These are phyloP conservation scores for Physcomitrium patens DNA, from an alignment of 225 moss, liverwort and hornwort genomes.

Conservation along the genomic window DNA sequence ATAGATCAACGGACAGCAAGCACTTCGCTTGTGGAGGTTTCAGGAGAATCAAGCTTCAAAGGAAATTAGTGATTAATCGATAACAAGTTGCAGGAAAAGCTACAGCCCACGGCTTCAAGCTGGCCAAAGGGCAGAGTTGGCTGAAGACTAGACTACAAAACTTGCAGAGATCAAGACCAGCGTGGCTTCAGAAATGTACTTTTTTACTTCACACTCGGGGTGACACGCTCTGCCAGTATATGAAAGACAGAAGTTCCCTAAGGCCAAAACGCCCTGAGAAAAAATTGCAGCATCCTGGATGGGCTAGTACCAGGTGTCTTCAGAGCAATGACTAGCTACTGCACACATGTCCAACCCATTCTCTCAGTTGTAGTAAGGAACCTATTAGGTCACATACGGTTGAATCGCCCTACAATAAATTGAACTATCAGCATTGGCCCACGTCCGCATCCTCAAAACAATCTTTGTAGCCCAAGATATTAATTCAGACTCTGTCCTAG, in stretches of 20 bases:
- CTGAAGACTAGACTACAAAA: too few species aligned
- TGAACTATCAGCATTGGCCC: slow-evolving; percentile 52
- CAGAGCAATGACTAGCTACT: slow-evolving; percentile 35
- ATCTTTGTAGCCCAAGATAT: slow-evolving; percentile 57
- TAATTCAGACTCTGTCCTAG: slow-evolving; percentile 46
- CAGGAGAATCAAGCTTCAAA: too few species aligned
- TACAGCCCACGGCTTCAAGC: background rate
- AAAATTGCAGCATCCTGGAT: slow-evolving; percentile 35
- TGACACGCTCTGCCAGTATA: slow-evolving; percentile 23
- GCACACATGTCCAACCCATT: slow-evolving; percentile 17
- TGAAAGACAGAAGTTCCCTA: slow-evolving; percentile 35
- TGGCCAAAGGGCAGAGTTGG: background rate
- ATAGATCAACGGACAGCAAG: too few species aligned
- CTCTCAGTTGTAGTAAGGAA: slow-evolving; percentile 20
- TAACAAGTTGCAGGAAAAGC: too few species aligned
- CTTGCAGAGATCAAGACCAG: background rate
- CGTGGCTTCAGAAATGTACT: slow-evolving; percentile 32
- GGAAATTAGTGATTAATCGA: too few species aligned
- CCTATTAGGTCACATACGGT: slow-evolving; percentile 27
- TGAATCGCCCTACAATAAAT: slow-evolving; percentile 41
- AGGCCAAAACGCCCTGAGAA: slow-evolving; percentile 38
- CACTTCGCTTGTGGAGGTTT: too few species aligned
- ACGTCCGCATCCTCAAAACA: slow-evolving; percentile 27
- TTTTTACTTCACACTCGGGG: slow-evolving; percentile 35
- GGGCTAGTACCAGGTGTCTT: slow-evolving; percentile 35